Conservation (phyloP, 768 basidiomycete genomes). For the Russula griseocarnosa region DNA sequence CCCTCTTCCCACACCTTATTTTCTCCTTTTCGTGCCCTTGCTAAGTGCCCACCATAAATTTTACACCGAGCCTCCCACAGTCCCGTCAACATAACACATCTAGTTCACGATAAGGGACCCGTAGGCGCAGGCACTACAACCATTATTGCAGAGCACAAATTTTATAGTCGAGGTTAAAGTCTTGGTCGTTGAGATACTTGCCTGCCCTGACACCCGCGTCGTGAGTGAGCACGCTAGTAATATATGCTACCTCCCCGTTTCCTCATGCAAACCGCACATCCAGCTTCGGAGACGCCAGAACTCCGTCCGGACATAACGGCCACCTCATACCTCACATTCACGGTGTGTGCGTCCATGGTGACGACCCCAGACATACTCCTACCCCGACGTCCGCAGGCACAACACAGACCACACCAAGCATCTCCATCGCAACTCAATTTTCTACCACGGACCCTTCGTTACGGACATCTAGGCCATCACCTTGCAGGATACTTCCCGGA, state of each 20-base stretch:
- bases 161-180: background rate
- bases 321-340: background rate
- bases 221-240: background rate
- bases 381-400: conserved; percentile 13
- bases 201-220: background rate
- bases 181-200: background rate
- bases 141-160: background rate
- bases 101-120: background rate
- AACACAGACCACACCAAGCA: conserved; percentile 9
- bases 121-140: background rate
- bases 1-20: conserved; percentile 12
- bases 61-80: background rate
- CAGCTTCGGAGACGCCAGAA: too few species aligned
- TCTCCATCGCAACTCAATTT: conserved; percentile 12
- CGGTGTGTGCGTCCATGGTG: too few species aligned
- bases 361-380: conserved; percentile 11
- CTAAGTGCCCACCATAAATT: background rate
- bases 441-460: too few species aligned
- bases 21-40: conserved; percentile 13
- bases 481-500: too few species aligned
- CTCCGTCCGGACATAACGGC: background rate
- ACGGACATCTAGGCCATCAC: too few species aligned
- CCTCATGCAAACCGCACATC: background rate
- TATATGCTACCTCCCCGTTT: background rate
- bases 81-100: background rate